phyloP scores from a whole-genome alignment of 2,329 filamentous ascomycete species.

The Hawksworthiomyces lignivorus region DNA sequence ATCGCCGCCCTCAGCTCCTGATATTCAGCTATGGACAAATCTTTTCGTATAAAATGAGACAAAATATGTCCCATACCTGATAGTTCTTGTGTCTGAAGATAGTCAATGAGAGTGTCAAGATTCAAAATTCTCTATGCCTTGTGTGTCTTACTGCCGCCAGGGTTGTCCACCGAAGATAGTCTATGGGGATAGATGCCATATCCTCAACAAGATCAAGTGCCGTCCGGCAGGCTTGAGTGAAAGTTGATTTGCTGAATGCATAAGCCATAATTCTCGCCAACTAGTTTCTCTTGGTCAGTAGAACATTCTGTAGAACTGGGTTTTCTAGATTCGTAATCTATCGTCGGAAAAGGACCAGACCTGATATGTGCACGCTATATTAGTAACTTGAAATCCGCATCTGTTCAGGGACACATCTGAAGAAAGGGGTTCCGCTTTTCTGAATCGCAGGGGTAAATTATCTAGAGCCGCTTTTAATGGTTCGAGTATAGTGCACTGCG shows the following conservation, averaged over 20 bases:
- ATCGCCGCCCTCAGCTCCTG: slow-evolving; percentile 1
- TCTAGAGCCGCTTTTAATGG: neutral
- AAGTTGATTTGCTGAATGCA: slow-evolving; percentile 2
- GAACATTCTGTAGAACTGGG: too few relatives aligned
- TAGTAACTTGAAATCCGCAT: slow-evolving; percentile 8
- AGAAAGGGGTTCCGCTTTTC: neutral
- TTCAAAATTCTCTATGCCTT: too few relatives aligned
- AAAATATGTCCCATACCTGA: slow-evolving; percentile 7
- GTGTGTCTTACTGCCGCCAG: slow-evolving; percentile 1
- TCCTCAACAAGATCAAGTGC: slow-evolving; percentile 4
- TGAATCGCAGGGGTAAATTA: neutral
- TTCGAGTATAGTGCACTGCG: neutral
- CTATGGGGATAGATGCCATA: slow-evolving; percentile 5
- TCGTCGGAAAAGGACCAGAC: neutral
- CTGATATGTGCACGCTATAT: slow-evolving; percentile 9
- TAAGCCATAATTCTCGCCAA: slow-evolving; percentile 4
- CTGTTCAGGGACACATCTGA: slow-evolving; percentile 2
- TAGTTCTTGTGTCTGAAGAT: slow-evolving; percentile 6
- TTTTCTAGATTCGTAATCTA: too few relatives aligned
- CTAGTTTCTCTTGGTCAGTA: neutral
- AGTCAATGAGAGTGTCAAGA: too few relatives aligned
- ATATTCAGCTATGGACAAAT: neutral
- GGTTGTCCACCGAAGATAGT: slow-evolving; percentile 5
- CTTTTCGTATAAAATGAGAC: slow-evolving; percentile 1
- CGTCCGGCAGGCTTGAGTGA: slow-evolving; percentile 5